Conservation (phyloP, 2,329 filamentous ascomycete genomes). For the Zopfia rhizophila region DNA sequence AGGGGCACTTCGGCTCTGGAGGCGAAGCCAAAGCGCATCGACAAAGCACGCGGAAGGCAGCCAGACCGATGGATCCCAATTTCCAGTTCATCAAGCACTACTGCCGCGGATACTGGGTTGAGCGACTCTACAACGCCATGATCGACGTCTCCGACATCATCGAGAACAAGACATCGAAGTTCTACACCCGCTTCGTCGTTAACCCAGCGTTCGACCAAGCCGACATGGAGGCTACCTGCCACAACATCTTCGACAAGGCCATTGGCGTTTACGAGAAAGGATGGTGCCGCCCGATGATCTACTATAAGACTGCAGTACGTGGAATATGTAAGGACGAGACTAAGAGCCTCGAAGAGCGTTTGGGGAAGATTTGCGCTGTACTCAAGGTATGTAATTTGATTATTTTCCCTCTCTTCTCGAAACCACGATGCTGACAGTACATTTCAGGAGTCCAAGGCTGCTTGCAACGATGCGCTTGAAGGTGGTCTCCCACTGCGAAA, state of each 20-base stretch:
- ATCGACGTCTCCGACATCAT: slow-evolving; percentile 30
- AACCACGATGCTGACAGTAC: too few relatives aligned
- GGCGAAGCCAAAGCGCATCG: slow-evolving; percentile 32
- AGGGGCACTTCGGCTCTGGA: slow-evolving; percentile 27
- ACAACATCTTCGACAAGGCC: slow-evolving; percentile 40
- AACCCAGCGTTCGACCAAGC: slow-evolving; percentile 10
- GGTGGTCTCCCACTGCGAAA: slow-evolving; percentile 36
- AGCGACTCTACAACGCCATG: slow-evolving; percentile 42
- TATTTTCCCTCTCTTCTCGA: too few relatives aligned
- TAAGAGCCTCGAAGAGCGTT: slow-evolving; percentile 29
- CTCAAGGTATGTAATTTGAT: too few relatives aligned
- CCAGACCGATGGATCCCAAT: slow-evolving; percentile 31
- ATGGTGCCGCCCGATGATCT: slow-evolving; percentile 29
- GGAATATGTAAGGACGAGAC: slow-evolving; percentile 33
- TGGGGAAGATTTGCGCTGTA: slow-evolving; percentile 32
- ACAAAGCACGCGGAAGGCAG: slow-evolving; percentile 20
- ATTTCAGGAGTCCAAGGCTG: slow-evolving; percentile 37
- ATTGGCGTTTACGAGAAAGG: slow-evolving; percentile 38
- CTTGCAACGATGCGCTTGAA: slow-evolving; percentile 37
- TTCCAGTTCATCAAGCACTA: slow-evolving; percentile 31
- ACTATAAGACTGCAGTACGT: slow-evolving; percentile 37
- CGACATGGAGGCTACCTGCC: slow-evolving; percentile 42
- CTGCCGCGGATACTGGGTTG: slow-evolving; percentile 44
- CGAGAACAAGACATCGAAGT: slow-evolving; percentile 27
- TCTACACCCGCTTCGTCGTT: slow-evolving; percentile 31